Base-by-base conservation (phyloP, 2,329 filamentous ascomycete species). In the Fusarium sp. region DNA sequence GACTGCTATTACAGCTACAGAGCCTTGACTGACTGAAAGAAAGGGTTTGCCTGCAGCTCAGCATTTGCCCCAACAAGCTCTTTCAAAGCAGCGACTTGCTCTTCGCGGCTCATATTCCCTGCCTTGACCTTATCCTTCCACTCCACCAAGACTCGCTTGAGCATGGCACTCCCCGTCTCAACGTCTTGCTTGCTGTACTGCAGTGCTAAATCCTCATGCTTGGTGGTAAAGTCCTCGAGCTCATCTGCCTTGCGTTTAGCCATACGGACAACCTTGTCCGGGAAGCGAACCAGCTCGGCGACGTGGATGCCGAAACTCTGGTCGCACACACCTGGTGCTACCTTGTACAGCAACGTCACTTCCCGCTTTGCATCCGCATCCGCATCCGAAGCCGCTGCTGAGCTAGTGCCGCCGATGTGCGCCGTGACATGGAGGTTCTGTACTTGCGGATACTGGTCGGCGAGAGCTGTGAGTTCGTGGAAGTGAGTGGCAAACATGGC, bases 261-360 rank as follows among this genome's bases (percentile, higher is more conserved):
- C 97, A 99, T 99, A 73, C 95, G 94, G 69, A 99, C 93, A 22
- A 99, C 97, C 85, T 99, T 99, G 77, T 94, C 92, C 1, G 96
- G 96, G 85, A 99, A 99, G 49, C 95, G 91, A 26, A 99, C 96
- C 11, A 99, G 89, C 84, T 99, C 96, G 2, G 96, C 96, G 20
- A 99, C 97, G 83, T 99, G 96, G 77, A 99, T 99, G 77, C 96
- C 96, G 82, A 99, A 99, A 66, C 93, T 96, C 84, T 99, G 96
- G 82, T 99, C 96, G 80, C 95, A 98, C 77, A 99, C 93, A 55
- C 96, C 96, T 1, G 94, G 94, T 79, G 97, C 94, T 41, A 99
- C 96, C 84, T 98, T 97, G 87, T 99, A 99, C 11, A 99, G 89
- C 12, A 99, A 88, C 3, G 96, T 98, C 52, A 99, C 97, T 84